Evolutionary conservation across 1,284 basidiomycete species (phyloP), one percentile per base, ranked within the genome.

Genomic region (Volvariella surrecta): DNA sequence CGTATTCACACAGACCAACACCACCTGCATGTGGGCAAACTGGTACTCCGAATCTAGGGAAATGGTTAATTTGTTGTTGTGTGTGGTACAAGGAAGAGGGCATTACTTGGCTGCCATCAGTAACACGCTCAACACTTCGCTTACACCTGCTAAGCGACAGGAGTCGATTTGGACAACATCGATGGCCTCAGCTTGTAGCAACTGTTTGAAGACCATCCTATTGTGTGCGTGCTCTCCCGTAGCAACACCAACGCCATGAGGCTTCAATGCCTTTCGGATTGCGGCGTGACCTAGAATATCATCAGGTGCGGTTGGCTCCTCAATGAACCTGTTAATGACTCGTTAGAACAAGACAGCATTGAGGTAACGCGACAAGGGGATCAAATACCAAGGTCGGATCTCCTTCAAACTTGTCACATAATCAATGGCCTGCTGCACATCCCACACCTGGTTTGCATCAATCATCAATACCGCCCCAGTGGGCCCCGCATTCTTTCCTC

Each of bases 221-320:
- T 95, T 96, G 63, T 95, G 93, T 2, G 89, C 91, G 58, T 97
- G 93, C 63, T 97, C 93, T 41, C 93, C 94, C 0, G 93, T 97
- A 1, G 94, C 93, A 38, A 97, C 94, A 41, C 91, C 90, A 50
- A 97, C 93, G 1, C 83, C 83, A 57, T 86, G 65, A 9, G 85
- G 86, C 59, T 85, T 85, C 48, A 95, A 73, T 2, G 76, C 86
- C 52, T 77, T 81, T 48, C 89, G 83, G 47, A 91, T 82, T 2
- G 83, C 71, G 30, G 89, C 89, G 52, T 92, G 89, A 1, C 89
- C 87, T 15, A 91, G 74, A 48, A 89, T 79, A 58, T 95, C 92
- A 57, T 95, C 92, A 1, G 89, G 92, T 1, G 92, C 91, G 0
- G 92, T 95, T 0, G 92, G 92, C 61, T 95, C 92, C 59, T 96